Evolutionary conservation across 179 eudicot genomes (phyloP), one percentile per base, ranked within the genome.

Genomic region (Beta corolliflora): DNA sequence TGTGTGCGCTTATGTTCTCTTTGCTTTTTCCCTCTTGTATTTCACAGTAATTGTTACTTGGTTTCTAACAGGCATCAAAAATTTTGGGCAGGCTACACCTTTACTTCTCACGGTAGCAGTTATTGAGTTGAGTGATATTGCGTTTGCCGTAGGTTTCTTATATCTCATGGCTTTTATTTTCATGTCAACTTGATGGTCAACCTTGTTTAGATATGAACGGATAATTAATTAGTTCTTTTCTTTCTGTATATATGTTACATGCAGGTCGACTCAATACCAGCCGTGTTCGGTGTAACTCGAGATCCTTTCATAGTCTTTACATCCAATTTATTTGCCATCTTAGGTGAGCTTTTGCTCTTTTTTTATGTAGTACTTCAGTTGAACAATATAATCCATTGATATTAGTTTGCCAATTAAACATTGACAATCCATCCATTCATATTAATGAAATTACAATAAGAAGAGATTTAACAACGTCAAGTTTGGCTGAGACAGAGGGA

Each of bases 11-110:
- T 72, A 52, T 18, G 25, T 54, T 18, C 71, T 16, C 21, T 73
- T 29, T 77, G 65, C 23, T 29, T 36, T 58, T 13, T 64, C 61
- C 23, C 67, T 63, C 70, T 36, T 81, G 63, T 63, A 76, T 75
- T 82, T 81, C 77, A 85, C 86, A 77, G 82, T 83, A 75, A 69
- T 79, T 81, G 69, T 82, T 78, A 81, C 75, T 83, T 87, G 88
- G 87, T 88, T 83, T 89, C 94, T 95, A 92, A 95, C 95, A 88
- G 97, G 93, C 83, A 61, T 90, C 86, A 77, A 88, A 88, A 81
- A 79, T 92, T 94, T 92, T 94, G 97, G 90, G 91, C 99, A 95
- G 99, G 99, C 98, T 79, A 94, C 99, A 84, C 99, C 99, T 66
- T 91, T 95, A 84, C 96, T 95, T 85, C 92, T 95, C 77, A 90